Conservation (phyloP, 768 basidiomycete species). For the Epithele typhae region DNA sequence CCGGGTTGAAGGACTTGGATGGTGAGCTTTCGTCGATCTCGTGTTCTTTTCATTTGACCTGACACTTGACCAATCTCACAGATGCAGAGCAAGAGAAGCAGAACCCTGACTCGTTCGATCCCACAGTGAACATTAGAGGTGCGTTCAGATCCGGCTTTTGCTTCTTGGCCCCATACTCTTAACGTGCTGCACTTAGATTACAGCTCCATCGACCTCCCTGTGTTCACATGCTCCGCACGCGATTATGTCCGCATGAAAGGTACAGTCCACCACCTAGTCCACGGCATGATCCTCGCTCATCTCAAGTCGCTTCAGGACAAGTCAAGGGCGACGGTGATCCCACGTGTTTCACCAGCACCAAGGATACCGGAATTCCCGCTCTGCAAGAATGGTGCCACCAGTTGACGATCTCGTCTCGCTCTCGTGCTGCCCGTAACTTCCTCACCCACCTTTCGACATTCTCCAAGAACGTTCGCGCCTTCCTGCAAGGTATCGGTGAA, state of each 20-base stretch:
- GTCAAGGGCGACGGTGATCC: constrained; percentile 58
- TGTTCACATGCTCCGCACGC: constrained; percentile 57
- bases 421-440: constrained; percentile 40
- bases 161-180: background rate
- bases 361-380: constrained; percentile 52
- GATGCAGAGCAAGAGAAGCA: constrained; percentile 54
- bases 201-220: constrained; percentile 54
- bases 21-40: constrained; percentile 28
- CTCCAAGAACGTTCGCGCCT: constrained; percentile 41
- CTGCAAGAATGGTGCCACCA: constrained; percentile 56
- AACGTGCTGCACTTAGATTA: constrained; percentile 41
- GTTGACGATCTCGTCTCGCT: constrained; percentile 49
- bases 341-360: constrained; percentile 47
- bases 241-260: constrained; percentile 56
- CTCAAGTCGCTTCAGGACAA: constrained; percentile 36
- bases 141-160: no score
- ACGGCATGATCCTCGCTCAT: no score
- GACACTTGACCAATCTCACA: constrained; percentile 14
- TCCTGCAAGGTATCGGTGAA: constrained; percentile 47
- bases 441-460: constrained; percentile 46
- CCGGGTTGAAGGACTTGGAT: constrained; percentile 55
- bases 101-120: constrained; percentile 55
- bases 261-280: background rate
- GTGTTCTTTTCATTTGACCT: background rate
- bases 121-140: constrained; percentile 46